Conservation (phyloP, 2,329 filamentous ascomycete species). For the Phialophora verrucosa region DNA sequence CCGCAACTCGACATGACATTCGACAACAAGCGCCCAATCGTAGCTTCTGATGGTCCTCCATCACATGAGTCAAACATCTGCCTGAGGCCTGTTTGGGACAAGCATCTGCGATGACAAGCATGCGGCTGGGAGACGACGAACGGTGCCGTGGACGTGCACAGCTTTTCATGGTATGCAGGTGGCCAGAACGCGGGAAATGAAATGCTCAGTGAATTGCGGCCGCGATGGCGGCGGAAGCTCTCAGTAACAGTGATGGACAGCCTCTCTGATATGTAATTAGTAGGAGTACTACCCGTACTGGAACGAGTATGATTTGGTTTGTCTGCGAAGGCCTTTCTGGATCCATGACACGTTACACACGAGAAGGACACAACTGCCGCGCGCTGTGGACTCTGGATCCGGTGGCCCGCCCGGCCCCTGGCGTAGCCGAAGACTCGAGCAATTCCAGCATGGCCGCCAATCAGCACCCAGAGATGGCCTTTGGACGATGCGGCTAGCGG, state of each 20-base stretch:
- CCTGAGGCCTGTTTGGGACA: constrained; percentile 17
- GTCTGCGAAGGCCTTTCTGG: constrained; percentile 6
- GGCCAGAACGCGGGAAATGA: not conserved
- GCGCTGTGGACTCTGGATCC: constrained; percentile 9
- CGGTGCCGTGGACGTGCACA: not conserved
- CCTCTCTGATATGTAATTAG: not conserved
- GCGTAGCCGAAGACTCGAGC: constrained; percentile 12
- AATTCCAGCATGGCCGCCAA: constrained; percentile 14
- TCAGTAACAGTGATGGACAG: not conserved
- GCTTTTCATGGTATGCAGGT: not conserved
- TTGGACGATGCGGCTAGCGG: constrained; percentile 18
- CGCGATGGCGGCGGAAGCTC: not conserved
- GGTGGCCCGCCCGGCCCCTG: constrained; percentile 22
- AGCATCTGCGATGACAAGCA: not conserved
- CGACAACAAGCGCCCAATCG: constrained; percentile 21
- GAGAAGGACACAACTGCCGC: constrained; percentile 17
- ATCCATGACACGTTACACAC: not conserved
- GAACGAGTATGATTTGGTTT: not conserved
- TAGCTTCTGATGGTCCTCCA: constrained; percentile 16
- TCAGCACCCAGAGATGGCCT: constrained; percentile 14
- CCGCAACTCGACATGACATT: constrained; percentile 15
- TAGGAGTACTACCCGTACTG: not conserved
- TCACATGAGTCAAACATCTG: constrained; percentile 19
- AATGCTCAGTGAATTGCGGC: not conserved
- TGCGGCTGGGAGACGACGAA: not conserved